Base-by-base conservation (phyloP, 2,329 filamentous ascomycete genomes). In the Hypoxylon sp. region DNA sequence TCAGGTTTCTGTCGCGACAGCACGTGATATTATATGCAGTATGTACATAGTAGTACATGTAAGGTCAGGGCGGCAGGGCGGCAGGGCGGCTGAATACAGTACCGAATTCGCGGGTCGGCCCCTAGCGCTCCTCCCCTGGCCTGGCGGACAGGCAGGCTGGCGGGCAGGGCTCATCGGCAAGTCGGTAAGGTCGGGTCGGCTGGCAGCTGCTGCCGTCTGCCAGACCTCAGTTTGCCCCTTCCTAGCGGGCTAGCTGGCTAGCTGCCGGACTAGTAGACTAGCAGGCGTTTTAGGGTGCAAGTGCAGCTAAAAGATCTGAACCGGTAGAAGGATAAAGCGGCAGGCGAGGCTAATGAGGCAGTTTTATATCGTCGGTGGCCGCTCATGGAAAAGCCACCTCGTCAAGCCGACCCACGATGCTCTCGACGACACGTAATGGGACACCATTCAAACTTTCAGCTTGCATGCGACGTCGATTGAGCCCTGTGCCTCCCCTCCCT, bases 371-470 rank as follows among this genome's bases (percentile, higher is more conserved):
- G 54, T 31, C 52, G 18, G 60, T 63, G 57, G 55, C 53, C 51
- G 58, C 57, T 43, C 52, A 58, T 63, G 55, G 60, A 64, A 35
- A 65, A 42, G 21, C 49, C 53, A 27, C 52, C 40, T 52, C 29
- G 41, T 51, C 53, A 61, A 51, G 58, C 53, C 65, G 50, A 66
- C 64, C 52, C 54, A 67, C 58, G 43, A 70, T 70, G 68, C 64
- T 69, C 55, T 67, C 64, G 56, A 62, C 62, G 57, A 56, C 49
- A 54, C 59, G 58, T 62, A 62, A 59, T 52, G 60, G 66, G 8
- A 23, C 58, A 54, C 52, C 59, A 46, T 54, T 65, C 31, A 65
- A 63, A 57, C 55, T 53, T 58, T 50, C 63, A 63, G 60, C 61
- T 38, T 64, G 51, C 48, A 47, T 53, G 43, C 59, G 51, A 38